phyloP scores from a whole-genome alignment of 495 filamentous ascomycete species.

The Neurospora sp. region DNA sequence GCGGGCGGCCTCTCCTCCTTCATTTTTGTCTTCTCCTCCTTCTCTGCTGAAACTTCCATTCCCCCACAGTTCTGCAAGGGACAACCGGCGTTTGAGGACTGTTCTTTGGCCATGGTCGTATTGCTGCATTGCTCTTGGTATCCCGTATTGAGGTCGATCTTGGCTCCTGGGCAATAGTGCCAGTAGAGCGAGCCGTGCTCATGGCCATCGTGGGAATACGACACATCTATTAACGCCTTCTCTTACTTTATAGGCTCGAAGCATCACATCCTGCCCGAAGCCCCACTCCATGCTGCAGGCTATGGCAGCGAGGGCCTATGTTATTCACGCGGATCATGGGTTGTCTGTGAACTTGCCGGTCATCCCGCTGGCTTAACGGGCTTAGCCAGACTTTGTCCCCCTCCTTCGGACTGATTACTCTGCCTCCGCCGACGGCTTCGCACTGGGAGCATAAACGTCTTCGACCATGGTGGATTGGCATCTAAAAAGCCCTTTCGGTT shows the following conservation, averaged over 20 bases:
- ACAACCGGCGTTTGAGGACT: slow-evolving; percentile 26
- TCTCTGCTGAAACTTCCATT: too few species aligned
- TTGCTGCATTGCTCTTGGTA: slow-evolving; percentile 32
- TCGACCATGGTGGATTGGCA: too few species aligned
- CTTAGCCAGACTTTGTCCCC: slow-evolving; percentile 1
- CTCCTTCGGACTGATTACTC: too few species aligned
- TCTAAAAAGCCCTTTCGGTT: too few species aligned
- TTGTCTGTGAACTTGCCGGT: background rate
- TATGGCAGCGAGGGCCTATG: background rate
- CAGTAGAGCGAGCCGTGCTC: slow-evolving; percentile 24
- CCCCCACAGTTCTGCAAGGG: slow-evolving; percentile 28
- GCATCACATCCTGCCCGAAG: background rate
- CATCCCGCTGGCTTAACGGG: background rate
- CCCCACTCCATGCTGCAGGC: background rate
- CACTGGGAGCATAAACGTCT: too few species aligned
- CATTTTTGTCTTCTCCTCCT: too few species aligned
- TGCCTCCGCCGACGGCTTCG: too few species aligned
- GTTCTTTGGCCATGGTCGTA: slow-evolving; percentile 27
- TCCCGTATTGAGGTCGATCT: slow-evolving; percentile 31
- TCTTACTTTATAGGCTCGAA: background rate
- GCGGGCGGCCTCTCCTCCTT: too few species aligned
- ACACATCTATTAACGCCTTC: background rate
- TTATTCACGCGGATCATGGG: background rate
- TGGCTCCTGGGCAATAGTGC: slow-evolving; percentile 33
- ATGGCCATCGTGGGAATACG: background rate